phyloP scores from a whole-genome alignment of 441 rosid species.

The Brassica hybrid region DNA sequence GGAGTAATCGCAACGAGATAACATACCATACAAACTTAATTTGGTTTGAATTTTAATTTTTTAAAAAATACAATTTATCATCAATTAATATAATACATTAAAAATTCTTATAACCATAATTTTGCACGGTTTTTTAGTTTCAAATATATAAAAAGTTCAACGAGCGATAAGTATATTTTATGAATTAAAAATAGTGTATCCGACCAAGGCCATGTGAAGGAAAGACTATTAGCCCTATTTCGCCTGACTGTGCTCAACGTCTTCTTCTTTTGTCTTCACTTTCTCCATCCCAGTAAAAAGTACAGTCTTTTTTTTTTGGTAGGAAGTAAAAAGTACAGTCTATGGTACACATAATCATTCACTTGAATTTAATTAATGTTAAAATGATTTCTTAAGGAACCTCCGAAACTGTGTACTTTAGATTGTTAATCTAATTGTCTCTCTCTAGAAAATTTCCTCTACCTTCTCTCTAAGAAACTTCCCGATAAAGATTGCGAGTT shows the following conservation, averaged over 20 bases:
- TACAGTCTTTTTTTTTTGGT: no score
- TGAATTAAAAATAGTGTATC: background rate
- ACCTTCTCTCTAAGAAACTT: no score
- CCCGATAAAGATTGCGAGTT: no score
- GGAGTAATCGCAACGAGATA: background rate
- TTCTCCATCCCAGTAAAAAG: background rate
- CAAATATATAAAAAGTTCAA: background rate
- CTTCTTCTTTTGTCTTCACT: background rate
- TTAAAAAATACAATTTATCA: no score
- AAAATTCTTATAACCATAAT: background rate
- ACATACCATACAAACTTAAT: background rate
- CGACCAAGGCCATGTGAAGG: conserved; percentile 4
- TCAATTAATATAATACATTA: background rate
- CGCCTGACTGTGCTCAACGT: no score
- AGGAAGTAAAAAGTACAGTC: background rate
- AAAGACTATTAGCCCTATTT: background rate
- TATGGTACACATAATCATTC: background rate
- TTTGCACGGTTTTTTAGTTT: background rate
- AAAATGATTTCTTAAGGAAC: background rate
- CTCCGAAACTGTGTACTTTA: no score
- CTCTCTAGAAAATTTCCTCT: no score
- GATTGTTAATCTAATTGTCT: background rate
- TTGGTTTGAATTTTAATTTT: background rate
- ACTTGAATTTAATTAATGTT: background rate
- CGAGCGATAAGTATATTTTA: background rate